Percentiles rank a stretch among this genome's conserved stretches.
Conservation (phyloP, 495 filamentous ascomycete genomes). For the Podospora pseudocomata region DNA sequence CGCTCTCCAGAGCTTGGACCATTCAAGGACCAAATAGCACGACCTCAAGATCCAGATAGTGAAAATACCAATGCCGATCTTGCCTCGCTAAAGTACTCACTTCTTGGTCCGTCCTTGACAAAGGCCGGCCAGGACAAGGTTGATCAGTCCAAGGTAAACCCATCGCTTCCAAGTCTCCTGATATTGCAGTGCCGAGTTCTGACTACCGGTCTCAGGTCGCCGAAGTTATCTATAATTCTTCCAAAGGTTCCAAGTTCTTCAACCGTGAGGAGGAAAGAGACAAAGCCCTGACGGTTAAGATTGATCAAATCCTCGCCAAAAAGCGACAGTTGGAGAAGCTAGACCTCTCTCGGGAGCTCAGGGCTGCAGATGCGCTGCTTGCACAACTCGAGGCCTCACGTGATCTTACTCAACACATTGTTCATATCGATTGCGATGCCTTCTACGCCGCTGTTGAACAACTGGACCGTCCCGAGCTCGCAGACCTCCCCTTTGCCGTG, state of each 20-base stretch:
- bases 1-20: neutral
- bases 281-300: constrained; percentile 78
- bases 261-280: constrained; percentile 84
- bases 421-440: constrained; percentile 96
- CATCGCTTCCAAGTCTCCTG: neutral
- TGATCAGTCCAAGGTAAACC: constrained; percentile 76
- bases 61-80: constrained; percentile 26
- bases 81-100: constrained; percentile 55
- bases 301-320: constrained; percentile 70
- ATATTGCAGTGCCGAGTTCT: neutral
- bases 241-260: constrained; percentile 96
- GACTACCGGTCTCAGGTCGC: constrained; percentile 58
- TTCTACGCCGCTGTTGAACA: constrained; percentile 97
- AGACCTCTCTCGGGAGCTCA: constrained; percentile 67
- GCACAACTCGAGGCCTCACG: constrained; percentile 71
- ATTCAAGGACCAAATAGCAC: neutral
- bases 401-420: constrained; percentile 77
- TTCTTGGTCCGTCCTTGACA: constrained; percentile 89
- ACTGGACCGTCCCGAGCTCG: constrained; percentile 84
- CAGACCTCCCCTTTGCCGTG: constrained; percentile 87
- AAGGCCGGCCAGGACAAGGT: constrained; percentile 93
- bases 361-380: constrained; percentile 77
- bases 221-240: constrained; percentile 95
- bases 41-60: neutral
- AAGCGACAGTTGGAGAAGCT: constrained; percentile 74